These are phyloP conservation scores for Carex pumila DNA, from an alignment of 176 grass and related monocot species.

Conservation along the genomic window DNA sequence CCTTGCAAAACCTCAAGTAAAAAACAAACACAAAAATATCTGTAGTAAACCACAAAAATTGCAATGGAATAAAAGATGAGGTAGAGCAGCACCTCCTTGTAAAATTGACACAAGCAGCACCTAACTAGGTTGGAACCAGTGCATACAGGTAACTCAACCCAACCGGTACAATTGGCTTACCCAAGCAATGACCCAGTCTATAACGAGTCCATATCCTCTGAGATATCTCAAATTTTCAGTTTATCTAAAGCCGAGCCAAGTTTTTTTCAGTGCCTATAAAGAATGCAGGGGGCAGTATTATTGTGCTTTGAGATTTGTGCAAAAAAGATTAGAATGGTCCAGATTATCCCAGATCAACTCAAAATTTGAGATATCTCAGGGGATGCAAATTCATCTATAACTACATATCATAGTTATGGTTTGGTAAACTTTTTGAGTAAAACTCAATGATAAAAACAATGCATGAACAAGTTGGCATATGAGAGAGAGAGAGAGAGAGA, in stretches of 20 bases:
- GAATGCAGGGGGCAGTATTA: no score
- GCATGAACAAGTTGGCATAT: not conserved
- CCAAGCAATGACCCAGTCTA: not conserved
- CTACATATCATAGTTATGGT: not conserved
- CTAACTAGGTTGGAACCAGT: not conserved
- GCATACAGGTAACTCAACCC: not conserved
- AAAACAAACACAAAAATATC: not conserved
- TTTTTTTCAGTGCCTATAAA: no score
- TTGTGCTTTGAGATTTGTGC: no score
- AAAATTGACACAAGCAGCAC: not conserved
- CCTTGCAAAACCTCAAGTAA: not conserved
- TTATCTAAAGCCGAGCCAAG: no score
- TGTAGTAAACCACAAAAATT: not conserved
- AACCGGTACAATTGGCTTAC: not conserved
- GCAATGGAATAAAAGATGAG: not conserved
- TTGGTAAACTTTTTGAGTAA: not conserved
- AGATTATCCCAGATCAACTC: no score
- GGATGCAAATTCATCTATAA: not conserved
- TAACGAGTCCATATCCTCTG: not conserved
- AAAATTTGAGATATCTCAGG: no score
- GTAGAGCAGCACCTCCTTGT: not conserved
- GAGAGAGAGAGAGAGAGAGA: slow-evolving; percentile 10
- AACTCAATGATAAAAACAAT: not conserved
- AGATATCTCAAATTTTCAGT: no score
- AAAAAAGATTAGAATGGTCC: no score